phyloP scores from a whole-genome alignment of 2,329 filamentous ascomycete species.

The Beauveria brongniartii region DNA sequence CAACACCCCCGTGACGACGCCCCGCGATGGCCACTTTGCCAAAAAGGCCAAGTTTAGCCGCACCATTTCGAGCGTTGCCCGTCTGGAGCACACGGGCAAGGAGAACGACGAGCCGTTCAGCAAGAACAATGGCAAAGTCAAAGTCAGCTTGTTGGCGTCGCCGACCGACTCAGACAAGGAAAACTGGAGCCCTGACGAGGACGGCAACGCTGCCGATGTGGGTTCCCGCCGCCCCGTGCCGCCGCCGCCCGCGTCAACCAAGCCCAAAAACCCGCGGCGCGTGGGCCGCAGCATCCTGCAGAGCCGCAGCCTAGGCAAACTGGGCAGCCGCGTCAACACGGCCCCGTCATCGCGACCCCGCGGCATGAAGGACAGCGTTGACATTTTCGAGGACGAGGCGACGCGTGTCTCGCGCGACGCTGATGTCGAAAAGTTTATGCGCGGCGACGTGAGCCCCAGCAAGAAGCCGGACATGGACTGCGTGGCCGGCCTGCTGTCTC shows the following conservation, averaged over 20 bases:
- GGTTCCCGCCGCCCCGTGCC: conserved; percentile 23
- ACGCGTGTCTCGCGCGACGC: conserved; percentile 29
- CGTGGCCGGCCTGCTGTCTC: conserved; percentile 76
- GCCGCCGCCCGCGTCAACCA: conserved; percentile 20
- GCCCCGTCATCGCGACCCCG: conserved; percentile 30
- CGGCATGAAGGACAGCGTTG: conserved; percentile 26
- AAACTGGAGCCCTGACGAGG: conserved; percentile 63
- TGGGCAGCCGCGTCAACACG: conserved; percentile 32
- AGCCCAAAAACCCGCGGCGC: conserved; percentile 30
- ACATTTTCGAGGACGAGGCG: conserved; percentile 46
- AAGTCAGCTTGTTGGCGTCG: conserved; percentile 31
- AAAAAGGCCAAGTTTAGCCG: conserved; percentile 59
- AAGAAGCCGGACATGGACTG: conserved; percentile 80
- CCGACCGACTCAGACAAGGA: conserved; percentile 81
- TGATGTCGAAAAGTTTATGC: conserved; percentile 70
- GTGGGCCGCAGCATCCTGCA: conserved; percentile 34
- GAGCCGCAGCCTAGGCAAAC: conserved; percentile 25
- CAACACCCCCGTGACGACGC: conserved; percentile 40
- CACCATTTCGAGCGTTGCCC: conserved; percentile 53
- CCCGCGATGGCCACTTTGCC: conserved; percentile 15
- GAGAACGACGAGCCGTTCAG: conserved; percentile 12
- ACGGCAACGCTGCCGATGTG: conserved; percentile 29
- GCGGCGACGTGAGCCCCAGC: conserved; percentile 54
- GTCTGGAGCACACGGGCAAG: conserved; percentile 40
- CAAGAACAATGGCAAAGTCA: conserved; percentile 26